Evolutionary conservation across 345 rosid species (phyloP).

Genomic region (Rhodamnia rubescens): DNA sequence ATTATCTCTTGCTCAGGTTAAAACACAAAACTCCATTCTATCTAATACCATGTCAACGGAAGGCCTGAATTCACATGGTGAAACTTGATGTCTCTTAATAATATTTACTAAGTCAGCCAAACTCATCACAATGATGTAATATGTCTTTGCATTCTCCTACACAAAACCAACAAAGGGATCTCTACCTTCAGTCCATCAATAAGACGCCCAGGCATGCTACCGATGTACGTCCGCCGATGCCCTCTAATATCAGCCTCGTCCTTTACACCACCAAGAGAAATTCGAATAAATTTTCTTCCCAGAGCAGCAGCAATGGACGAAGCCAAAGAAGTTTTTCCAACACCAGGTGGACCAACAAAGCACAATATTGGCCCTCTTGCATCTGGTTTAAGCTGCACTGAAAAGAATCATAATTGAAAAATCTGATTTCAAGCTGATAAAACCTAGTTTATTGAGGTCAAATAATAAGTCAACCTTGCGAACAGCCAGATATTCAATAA

Average conservation of each 20-base stretch:
- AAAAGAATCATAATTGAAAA: slow-evolving; percentile 1
- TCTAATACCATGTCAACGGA: neutral
- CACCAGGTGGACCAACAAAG: slow-evolving; percentile 99
- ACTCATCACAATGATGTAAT: neutral
- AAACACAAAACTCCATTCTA: neutral
- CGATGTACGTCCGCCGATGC: slow-evolving; percentile 95
- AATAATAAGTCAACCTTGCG: slow-evolving; percentile 47
- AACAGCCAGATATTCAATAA: slow-evolving; percentile 97
- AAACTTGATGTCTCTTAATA: neutral
- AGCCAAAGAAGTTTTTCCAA: slow-evolving; percentile 97
- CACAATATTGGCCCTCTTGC: slow-evolving; percentile 96
- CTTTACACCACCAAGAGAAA: slow-evolving; percentile 97
- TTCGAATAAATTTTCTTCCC: slow-evolving; percentile 89
- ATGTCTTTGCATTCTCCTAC: neutral
- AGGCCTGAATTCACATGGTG: neutral
- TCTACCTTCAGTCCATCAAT: slow-evolving; percentile 91
- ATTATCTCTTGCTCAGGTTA: neutral
- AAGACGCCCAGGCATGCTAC: slow-evolving; percentile 99
- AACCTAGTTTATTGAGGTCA: neutral
- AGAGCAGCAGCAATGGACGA: slow-evolving; percentile 90
- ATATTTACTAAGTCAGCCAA: neutral
- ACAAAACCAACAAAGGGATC: neutral
- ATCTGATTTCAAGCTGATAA: slow-evolving; percentile 13
- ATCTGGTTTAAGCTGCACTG: slow-evolving; percentile 92
- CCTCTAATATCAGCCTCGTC: slow-evolving; percentile 99